A percentile compares a stretch with the other conserved stretches of the same genome.
Evolutionary conservation across 2,329 filamentous ascomycete genomes (phyloP).

Genomic region (Cylindrodendrum hubeiense): DNA sequence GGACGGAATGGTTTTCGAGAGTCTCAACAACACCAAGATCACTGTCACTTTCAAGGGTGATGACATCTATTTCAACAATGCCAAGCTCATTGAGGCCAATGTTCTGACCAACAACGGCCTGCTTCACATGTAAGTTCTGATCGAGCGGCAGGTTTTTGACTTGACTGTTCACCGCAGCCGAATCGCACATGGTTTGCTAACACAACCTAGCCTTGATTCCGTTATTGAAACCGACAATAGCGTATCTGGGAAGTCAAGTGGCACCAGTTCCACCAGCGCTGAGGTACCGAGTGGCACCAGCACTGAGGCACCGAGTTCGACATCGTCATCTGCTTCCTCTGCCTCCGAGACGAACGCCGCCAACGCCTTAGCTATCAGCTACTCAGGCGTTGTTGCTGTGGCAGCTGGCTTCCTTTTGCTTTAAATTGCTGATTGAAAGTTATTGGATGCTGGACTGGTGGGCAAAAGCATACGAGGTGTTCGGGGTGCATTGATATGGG

Average conservation of each 20-base stretch:
- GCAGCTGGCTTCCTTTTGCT: constrained; percentile 17
- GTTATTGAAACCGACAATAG: constrained; percentile 10
- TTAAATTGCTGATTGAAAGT: neutral
- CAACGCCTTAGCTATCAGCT: neutral
- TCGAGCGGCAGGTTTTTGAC: neutral
- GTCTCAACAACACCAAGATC: constrained; percentile 31
- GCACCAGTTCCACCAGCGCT: constrained; percentile 5
- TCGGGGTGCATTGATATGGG: neutral
- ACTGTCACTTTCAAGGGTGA: constrained; percentile 25
- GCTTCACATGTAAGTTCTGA: constrained; percentile 33
- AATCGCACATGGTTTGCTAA: neutral
- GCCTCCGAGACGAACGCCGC: constrained; percentile 10
- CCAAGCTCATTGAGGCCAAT: constrained; percentile 38
- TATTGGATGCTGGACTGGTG: neutral
- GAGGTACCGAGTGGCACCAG: too few species aligned
- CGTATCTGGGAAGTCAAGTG: neutral
- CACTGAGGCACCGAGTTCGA: neutral
- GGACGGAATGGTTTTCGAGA: constrained; percentile 32
- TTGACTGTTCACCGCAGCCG: neutral
- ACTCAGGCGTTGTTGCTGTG: neutral
- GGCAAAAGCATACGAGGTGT: neutral
- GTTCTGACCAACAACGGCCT: constrained; percentile 39
- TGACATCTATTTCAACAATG: constrained; percentile 41
- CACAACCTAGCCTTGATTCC: constrained; percentile 6
- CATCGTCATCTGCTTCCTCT: constrained; percentile 10